Evolutionary conservation across 768 basidiomycete genomes (phyloP).

Genomic region (Coprinellus aureogranulatus): DNA sequence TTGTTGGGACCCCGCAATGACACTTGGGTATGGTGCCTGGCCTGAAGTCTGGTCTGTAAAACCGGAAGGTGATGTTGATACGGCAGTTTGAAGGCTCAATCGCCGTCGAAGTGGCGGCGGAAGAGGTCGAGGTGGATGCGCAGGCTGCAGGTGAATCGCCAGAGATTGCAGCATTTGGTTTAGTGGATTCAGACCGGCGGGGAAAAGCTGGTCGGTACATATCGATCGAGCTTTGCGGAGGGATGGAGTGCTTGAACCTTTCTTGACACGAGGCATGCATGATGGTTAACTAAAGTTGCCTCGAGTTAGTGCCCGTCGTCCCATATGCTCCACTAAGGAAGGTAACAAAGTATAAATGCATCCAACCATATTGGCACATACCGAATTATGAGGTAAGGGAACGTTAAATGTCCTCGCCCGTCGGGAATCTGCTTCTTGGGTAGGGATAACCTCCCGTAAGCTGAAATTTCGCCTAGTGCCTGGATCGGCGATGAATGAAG

Average conservation of each 20-base stretch:
- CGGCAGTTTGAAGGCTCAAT: constrained; percentile 60
- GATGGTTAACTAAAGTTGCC: constrained; percentile 59
- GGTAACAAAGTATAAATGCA: background rate
- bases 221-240: constrained; percentile 69
- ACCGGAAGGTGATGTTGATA: constrained; percentile 85
- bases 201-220: constrained; percentile 63
- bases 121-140: background rate
- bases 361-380: constrained; percentile 32
- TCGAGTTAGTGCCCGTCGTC: background rate
- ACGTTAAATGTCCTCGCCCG: constrained; percentile 73
- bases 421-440: constrained; percentile 53
- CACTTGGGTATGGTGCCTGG: constrained; percentile 67
- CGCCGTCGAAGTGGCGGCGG: constrained; percentile 4
- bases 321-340: background rate
- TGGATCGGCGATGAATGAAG: constrained; percentile 19
- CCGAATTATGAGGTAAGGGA: constrained; percentile 76
- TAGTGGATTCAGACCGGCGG: background rate
- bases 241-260: constrained; percentile 75
- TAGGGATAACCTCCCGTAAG: constrained; percentile 73
- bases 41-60: constrained; percentile 79
- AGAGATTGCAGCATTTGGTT: background rate
- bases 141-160: background rate
- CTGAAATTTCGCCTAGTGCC: constrained; percentile 71
- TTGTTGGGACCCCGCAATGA: constrained; percentile 67
- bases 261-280: constrained; percentile 89